Percentiles rank a stretch among this genome's conserved stretches.
phyloP scores from a whole-genome alignment of 768 basidiomycete species.

The Lentinula sp. region DNA sequence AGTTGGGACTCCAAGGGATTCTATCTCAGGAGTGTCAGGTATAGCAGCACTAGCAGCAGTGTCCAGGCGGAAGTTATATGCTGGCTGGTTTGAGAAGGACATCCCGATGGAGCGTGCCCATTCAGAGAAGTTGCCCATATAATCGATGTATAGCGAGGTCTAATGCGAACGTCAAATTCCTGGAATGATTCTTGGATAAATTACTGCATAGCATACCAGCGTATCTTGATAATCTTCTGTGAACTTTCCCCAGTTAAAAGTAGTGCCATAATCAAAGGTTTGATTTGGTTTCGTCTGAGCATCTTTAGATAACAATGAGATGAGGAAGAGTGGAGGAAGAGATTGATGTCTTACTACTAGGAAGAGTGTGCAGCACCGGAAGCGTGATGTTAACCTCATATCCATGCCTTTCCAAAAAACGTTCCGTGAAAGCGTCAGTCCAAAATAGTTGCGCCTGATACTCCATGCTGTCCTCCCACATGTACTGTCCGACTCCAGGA shows the following conservation, averaged over 20 bases:
- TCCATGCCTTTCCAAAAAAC: slow-evolving; percentile 13
- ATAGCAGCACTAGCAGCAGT: slow-evolving; percentile 11
- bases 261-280: slow-evolving; percentile 12
- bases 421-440: slow-evolving; percentile 10
- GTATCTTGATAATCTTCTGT: slow-evolving; percentile 13
- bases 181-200: background rate
- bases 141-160: slow-evolving; percentile 12
- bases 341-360: slow-evolving; percentile 6
- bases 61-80: slow-evolving; percentile 13
- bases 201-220: background rate
- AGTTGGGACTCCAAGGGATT: slow-evolving; percentile 11
- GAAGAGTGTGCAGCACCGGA: slow-evolving; percentile 9
- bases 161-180: background rate
- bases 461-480: slow-evolving; percentile 15
- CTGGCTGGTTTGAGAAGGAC: slow-evolving; percentile 12
- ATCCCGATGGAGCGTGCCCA: slow-evolving; percentile 10
- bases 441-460: slow-evolving; percentile 12
- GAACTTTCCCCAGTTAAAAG: slow-evolving; percentile 9
- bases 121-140: slow-evolving; percentile 8
- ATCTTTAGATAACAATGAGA: background rate
- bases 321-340: background rate
- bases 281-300: background rate
- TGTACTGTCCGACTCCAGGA: slow-evolving; percentile 12
- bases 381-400: slow-evolving; percentile 12
- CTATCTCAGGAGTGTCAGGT: slow-evolving; percentile 13